A percentile compares a stretch with the other conserved stretches of the same genome.
These are phyloP conservation scores for Lagerstroemia speciosa DNA, from an alignment of 345 rosid genomes.

Conservation along the genomic window DNA sequence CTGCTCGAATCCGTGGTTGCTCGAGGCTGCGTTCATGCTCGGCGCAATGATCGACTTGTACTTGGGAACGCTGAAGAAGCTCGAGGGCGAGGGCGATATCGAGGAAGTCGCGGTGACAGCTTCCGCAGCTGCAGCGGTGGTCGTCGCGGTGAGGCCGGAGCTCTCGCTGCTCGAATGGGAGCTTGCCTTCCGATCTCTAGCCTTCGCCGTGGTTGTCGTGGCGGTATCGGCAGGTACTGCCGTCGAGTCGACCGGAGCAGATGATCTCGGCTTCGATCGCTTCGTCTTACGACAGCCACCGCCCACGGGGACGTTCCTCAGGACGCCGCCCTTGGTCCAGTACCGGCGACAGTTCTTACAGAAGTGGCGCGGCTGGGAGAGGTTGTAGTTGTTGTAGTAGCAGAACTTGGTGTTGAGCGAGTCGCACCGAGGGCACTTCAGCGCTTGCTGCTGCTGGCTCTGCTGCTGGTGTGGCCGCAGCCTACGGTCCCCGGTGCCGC, in stretches of 20 bases:
- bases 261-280: constrained; percentile 36
- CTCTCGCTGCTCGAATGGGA: constrained; percentile 76
- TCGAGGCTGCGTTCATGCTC: background rate
- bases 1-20: constrained; percentile 33
- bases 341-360: constrained; percentile 92
- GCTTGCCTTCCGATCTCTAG: constrained; percentile 22
- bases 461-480: constrained; percentile 60
- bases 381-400: constrained; percentile 96
- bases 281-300: constrained; percentile 76
- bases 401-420: constrained; percentile 92
- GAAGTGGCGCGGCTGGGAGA: constrained; percentile 98
- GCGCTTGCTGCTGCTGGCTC: constrained; percentile 52
- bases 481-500: constrained; percentile 56
- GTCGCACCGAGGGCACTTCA: constrained; percentile 92
- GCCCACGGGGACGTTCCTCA: constrained; percentile 93
- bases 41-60: constrained; percentile 4
- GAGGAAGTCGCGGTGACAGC: constrained; percentile 43
- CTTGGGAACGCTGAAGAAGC: constrained; percentile 16
- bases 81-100: constrained; percentile 28
- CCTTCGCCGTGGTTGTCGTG: background rate
- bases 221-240: constrained; percentile 1
- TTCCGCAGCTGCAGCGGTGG: constrained; percentile 25
- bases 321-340: constrained; percentile 99
- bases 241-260: constrained; percentile 8
- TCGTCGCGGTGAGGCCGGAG: constrained; percentile 62